A percentile compares a stretch with the other conserved stretches of the same genome.
Evolutionary conservation across 2,329 filamentous ascomycete genomes (phyloP).

Genomic region (Trichoderma lentiforme): DNA sequence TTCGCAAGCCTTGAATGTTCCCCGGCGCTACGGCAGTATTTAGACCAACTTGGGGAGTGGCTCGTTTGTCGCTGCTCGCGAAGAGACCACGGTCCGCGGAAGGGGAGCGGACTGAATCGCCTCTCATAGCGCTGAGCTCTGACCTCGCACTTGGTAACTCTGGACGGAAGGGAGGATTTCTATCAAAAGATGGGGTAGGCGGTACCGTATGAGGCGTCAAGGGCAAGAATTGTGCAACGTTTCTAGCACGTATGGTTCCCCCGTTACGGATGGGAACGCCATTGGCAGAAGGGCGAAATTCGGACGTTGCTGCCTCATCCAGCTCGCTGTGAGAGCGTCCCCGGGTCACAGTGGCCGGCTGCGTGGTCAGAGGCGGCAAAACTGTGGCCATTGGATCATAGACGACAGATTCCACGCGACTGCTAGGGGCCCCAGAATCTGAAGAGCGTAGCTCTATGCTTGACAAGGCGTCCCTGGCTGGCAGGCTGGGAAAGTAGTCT

Average conservation of each 20-base stretch:
- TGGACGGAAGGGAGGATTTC: constrained; percentile 36
- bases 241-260: constrained; percentile 42
- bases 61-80: constrained; percentile 60
- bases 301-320: constrained; percentile 24
- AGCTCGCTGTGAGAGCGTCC: constrained; percentile 29
- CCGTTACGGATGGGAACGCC: constrained; percentile 40
- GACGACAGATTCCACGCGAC: constrained; percentile 28
- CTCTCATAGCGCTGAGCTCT: constrained; percentile 28
- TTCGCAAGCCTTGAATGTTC: constrained; percentile 48
- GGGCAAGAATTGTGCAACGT: constrained; percentile 43
- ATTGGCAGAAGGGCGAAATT: constrained; percentile 25
- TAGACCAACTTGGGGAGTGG: constrained; percentile 60
- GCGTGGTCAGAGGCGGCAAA: constrained; percentile 28
- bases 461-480: constrained; percentile 33
- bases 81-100: constrained; percentile 64
- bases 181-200: constrained; percentile 37
- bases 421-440: constrained; percentile 26
- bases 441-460: constrained; percentile 26
- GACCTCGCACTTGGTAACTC: constrained; percentile 42
- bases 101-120: constrained; percentile 51
- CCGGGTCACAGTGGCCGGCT: constrained; percentile 19
- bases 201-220: constrained; percentile 34
- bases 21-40: constrained; percentile 62
- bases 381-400: constrained; percentile 43
- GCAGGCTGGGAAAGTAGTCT: constrained; percentile 48